Conservation (phyloP, 352 stramenopile species). For the Phytopythium montanum region DNA sequence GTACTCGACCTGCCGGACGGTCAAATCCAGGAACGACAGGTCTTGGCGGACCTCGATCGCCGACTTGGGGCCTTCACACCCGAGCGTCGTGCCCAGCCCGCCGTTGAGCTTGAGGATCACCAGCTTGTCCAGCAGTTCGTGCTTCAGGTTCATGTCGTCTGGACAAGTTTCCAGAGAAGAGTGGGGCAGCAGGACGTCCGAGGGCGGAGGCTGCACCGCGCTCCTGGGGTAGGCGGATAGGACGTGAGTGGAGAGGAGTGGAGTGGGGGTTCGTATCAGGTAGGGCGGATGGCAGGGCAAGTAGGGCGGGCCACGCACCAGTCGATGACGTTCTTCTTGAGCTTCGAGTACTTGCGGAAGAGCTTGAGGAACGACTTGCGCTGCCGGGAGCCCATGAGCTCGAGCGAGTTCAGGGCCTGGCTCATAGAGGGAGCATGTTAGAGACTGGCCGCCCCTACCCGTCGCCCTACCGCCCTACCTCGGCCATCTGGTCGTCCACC, state of each 20-base stretch:
- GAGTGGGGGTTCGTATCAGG: too few species aligned
- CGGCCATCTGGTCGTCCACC: slow-evolving; percentile 85
- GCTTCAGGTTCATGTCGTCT: slow-evolving; percentile 90
- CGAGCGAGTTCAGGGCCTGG: slow-evolving; percentile 71
- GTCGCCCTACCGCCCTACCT: slow-evolving; percentile 29
- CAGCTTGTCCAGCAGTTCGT: slow-evolving; percentile 95
- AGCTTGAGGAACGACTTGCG: slow-evolving; percentile 88
- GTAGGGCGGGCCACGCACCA: too few species aligned
- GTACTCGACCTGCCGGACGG: slow-evolving; percentile 97
- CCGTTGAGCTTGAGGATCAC: slow-evolving; percentile 99
- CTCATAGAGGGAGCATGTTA: not conserved
- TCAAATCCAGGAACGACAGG: slow-evolving; percentile 98
- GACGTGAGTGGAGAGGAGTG: too few species aligned
- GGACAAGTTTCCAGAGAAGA: slow-evolving; percentile 84
- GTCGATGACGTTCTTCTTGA: slow-evolving; percentile 79
- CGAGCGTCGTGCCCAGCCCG: slow-evolving; percentile 98
- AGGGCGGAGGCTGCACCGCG: slow-evolving; percentile 69
- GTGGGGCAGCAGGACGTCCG: slow-evolving; percentile 66
- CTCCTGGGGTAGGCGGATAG: slow-evolving; percentile 36
- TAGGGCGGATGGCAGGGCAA: not conserved
- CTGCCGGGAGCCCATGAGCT: slow-evolving; percentile 77
- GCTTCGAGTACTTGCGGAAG: slow-evolving; percentile 86
- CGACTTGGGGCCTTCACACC: slow-evolving; percentile 92
- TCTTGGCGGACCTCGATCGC: slow-evolving; percentile 93
- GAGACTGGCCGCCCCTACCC: too few species aligned